phyloP scores from a whole-genome alignment of 768 basidiomycete species.

The Mycena filopes region DNA sequence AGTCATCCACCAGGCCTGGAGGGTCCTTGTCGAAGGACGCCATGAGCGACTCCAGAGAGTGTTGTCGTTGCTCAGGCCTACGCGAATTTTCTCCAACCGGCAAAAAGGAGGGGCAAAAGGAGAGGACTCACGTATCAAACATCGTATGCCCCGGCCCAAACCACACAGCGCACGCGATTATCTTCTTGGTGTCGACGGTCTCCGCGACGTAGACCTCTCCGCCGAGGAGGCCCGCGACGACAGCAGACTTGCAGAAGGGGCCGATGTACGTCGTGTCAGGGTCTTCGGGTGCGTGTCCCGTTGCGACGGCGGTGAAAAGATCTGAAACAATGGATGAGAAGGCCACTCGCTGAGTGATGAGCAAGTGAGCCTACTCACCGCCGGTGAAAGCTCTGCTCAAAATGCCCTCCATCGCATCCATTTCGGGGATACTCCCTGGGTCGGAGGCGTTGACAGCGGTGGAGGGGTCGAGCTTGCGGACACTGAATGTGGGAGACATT shows the following conservation, averaged over 20 bases:
- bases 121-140: constrained; percentile 17
- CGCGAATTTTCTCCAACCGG: neutral
- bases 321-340: neutral
- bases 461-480: constrained; percentile 22
- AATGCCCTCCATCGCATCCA: neutral
- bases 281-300: neutral
- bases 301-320: constrained; percentile 8
- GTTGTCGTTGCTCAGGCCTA: constrained; percentile 16
- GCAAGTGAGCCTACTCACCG: constrained; percentile 1
- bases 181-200: constrained; percentile 8
- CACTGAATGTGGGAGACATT: constrained; percentile 5
- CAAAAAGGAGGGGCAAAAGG: neutral
- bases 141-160: constrained; percentile 23
- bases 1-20: constrained; percentile 16
- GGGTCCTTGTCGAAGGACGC: constrained; percentile 6
- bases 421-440: constrained; percentile 22
- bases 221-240: constrained; percentile 16
- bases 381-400: constrained; percentile 16
- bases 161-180: constrained; percentile 25
- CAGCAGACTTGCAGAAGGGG: neutral
- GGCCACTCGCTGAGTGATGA: too few relatives aligned
- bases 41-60: constrained; percentile 17
- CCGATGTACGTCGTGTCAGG: constrained; percentile 3
- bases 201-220: constrained; percentile 29
- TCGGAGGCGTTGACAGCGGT: neutral